These are phyloP conservation scores for Hygrophorus russula DNA, from an alignment of 768 basidiomycete species.

Conservation along the genomic window DNA sequence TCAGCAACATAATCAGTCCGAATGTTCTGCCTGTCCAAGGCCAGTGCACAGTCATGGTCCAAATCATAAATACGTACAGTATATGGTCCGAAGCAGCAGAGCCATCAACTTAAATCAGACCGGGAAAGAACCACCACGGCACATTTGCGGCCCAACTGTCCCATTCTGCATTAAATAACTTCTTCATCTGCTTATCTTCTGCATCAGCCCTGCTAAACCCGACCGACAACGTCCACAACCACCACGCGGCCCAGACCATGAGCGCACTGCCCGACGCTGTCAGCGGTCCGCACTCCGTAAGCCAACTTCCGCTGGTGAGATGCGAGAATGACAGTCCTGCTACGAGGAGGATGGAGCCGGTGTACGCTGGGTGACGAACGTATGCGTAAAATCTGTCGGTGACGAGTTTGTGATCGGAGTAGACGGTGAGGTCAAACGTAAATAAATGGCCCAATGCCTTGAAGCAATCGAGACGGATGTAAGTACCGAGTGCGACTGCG, in stretches of 20 bases:
- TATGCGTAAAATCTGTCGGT: conserved; percentile 31
- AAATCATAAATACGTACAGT: too few species aligned
- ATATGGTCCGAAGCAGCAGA: too few species aligned
- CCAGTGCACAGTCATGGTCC: too few species aligned
- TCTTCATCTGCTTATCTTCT: conserved; percentile 34
- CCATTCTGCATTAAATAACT: conserved; percentile 33
- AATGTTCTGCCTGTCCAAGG: too few species aligned
- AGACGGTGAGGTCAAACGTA: conserved; percentile 49
- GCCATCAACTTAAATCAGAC: conserved; percentile 17
- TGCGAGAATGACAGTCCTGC: conserved; percentile 29
- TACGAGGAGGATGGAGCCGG: conserved; percentile 33
- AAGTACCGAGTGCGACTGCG: conserved; percentile 29
- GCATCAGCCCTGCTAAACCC: conserved; percentile 33
- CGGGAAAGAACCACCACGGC: conserved; percentile 36
- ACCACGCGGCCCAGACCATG: conserved; percentile 26
- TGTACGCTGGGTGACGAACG: conserved; percentile 39
- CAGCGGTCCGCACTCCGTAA: conserved; percentile 18
- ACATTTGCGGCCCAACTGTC: conserved; percentile 30
- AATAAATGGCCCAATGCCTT: conserved; percentile 40
- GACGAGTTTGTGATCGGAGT: conserved; percentile 35
- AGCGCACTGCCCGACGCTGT: conserved; percentile 13
- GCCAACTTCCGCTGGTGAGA: conserved; percentile 28
- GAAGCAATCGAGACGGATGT: conserved; percentile 44
- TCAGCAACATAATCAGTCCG: too few species aligned
- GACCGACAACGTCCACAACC: conserved; percentile 31